Base-by-base conservation (phyloP, 164 flowering plant species). In the Magnolia sinica region DNA sequence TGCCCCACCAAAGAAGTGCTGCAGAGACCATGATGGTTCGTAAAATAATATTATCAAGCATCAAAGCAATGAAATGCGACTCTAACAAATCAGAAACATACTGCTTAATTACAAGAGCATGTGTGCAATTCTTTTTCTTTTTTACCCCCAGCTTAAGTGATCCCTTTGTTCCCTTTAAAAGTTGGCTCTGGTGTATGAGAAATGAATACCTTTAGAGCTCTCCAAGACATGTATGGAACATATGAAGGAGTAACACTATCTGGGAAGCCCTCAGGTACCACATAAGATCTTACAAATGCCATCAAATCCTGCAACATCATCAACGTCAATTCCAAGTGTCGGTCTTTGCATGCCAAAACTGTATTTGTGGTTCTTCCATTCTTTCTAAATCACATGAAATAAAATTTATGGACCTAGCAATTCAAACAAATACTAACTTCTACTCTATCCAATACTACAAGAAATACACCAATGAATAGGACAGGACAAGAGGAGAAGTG, bases 1-100 rank as follows among this genome's bases (percentile, higher is more conserved):
- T 50, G 98, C 98, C 81, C 99, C 99, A 69, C 99, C 99, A 85
- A 96, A 96, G 87, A 96, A 96, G 82, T 96, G 93, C 99, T 94
- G 71, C 75, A 59, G 67, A 74, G 27, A 63, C 49, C 31, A 78
- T 50, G 31, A 52, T 20, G 50, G 71, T 18, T 7, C 1, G 7
- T 18, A 27, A 22, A 8, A 55, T 55, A 55, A 16, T 55, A 16
- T 16, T 55, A 55, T 16, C 0, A 55, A 65, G 20, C 61, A 78
- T 9, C 14, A 64, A 66, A 27, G 22, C 24, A 74, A 61, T 19
- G 16, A 72, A 50, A 73, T 22, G 64, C 61, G 61, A 49, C 11
- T 64, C 27, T 23, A 22, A 8, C 13, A 10, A 22, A 23, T 65
- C 4, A 7, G 8, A 4, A 76, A 1, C 20, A 70, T 27, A 59